Conservation (phyloP, 345 rosid genomes). For the Cardamine occulta region DNA sequence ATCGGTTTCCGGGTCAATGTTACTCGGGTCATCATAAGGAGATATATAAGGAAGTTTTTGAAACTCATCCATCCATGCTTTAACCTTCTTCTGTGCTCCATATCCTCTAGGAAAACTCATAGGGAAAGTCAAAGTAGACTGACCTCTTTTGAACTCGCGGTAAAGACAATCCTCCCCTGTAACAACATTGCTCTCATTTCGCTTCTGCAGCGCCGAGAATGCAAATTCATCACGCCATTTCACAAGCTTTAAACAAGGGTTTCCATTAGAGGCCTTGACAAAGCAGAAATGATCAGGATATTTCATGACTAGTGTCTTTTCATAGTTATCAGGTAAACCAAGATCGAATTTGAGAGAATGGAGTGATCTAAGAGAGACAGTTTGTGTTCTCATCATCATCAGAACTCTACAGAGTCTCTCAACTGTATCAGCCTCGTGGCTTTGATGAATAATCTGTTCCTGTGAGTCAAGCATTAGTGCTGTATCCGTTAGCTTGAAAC, state of each 20-base stretch:
- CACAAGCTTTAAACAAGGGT: conserved; percentile 58
- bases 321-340: conserved; percentile 81
- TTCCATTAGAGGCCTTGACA: conserved; percentile 62
- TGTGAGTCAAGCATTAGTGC: conserved; percentile 79
- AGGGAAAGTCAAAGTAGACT: conserved; percentile 66
- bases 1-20: conserved; percentile 76
- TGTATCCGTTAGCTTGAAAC: conserved; percentile 84
- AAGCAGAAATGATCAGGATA: conserved; percentile 68
- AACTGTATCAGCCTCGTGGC: conserved; percentile 64
- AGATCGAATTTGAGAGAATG: conserved; percentile 85
- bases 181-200: conserved; percentile 50
- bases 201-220: conserved; percentile 68
- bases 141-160: conserved; percentile 73
- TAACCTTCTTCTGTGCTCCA: conserved; percentile 91
- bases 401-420: conserved; percentile 82
- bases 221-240: conserved; percentile 72
- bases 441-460: conserved; percentile 70
- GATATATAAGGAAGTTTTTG: conserved; percentile 93
- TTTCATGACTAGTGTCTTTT: conserved; percentile 62
- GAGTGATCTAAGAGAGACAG: conserved; percentile 65
- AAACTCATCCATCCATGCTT: conserved; percentile 97
- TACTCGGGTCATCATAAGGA: conserved; percentile 80
- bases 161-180: conserved; percentile 54
- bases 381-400: conserved; percentile 86
- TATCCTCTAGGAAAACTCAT: conserved; percentile 96